Conservation (phyloP, 805 yeast species). For the Sugiyamaella valdiviana region DNA sequence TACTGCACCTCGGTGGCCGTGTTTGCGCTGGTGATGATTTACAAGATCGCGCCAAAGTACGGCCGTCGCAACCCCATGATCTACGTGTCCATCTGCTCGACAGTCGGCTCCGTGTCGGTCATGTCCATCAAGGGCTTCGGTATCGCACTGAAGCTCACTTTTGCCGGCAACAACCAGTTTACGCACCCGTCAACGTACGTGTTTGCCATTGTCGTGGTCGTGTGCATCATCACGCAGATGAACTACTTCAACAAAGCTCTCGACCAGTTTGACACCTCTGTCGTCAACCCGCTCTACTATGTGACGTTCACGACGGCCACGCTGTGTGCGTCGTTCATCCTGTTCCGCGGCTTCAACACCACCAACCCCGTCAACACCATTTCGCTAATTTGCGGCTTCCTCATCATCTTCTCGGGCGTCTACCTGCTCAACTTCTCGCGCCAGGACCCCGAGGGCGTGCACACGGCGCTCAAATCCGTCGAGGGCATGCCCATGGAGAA, state of each 20-base stretch:
- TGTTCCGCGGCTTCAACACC: constrained; percentile 83
- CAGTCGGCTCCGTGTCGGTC: constrained; percentile 85
- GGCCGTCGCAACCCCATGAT: constrained; percentile 83
- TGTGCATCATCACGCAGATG: constrained; percentile 87
- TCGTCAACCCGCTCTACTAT: constrained; percentile 85
- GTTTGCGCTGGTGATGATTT: constrained; percentile 73
- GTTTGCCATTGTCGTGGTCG: constrained; percentile 67
- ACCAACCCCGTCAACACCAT: constrained; percentile 72
- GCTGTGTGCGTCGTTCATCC: constrained; percentile 73
- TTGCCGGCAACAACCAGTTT: constrained; percentile 82
- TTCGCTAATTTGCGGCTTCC: constrained; percentile 76
- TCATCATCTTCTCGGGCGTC: constrained; percentile 83
- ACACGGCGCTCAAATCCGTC: constrained; percentile 45
- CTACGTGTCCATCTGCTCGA: constrained; percentile 80
- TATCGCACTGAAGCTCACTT: constrained; percentile 77
- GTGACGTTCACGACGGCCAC: constrained; percentile 90
- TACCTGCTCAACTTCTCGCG: constrained; percentile 74
- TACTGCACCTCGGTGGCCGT: constrained; percentile 58
- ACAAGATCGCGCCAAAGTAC: constrained; percentile 71
- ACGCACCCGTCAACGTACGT: constrained; percentile 78
- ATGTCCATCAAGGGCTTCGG: constrained; percentile 94
- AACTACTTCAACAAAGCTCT: constrained; percentile 88
- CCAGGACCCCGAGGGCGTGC: constrained; percentile 31
- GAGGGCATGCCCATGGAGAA: constrained; percentile 77
- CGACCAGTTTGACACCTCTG: constrained; percentile 88